phyloP scores from a whole-genome alignment of 106 monocot species.

The Dendrobium officinale region DNA sequence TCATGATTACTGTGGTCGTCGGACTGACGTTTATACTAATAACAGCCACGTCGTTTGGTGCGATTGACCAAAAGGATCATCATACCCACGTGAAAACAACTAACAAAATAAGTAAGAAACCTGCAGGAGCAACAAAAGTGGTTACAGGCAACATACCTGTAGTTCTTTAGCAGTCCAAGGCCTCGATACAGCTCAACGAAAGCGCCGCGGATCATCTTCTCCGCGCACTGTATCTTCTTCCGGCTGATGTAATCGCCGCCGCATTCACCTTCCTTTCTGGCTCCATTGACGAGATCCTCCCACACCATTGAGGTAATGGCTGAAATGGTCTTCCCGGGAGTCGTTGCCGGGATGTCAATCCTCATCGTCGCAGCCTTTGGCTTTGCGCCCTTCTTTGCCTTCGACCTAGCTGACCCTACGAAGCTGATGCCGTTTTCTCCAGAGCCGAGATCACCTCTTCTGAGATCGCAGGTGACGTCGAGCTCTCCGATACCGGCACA shows the following conservation, averaged over 20 bases:
- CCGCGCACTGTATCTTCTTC: slow-evolving; percentile 89
- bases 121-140: neutral
- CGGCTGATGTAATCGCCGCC: slow-evolving; percentile 40
- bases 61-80: neutral
- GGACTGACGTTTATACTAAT: neutral
- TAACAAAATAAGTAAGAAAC: neutral
- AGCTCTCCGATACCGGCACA: neutral
- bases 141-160: slow-evolving; percentile 32
- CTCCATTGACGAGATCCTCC: slow-evolving; percentile 76
- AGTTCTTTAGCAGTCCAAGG: slow-evolving; percentile 79
- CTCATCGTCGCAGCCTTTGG: slow-evolving; percentile 56
- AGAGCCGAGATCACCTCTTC: slow-evolving; percentile 81
- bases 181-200: slow-evolving; percentile 84
- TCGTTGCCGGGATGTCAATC: slow-evolving; percentile 85
- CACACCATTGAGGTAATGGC: slow-evolving; percentile 65
- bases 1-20: too few relatives aligned
- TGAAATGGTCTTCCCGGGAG: slow-evolving; percentile 53
- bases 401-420: slow-evolving; percentile 38
- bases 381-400: slow-evolving; percentile 72
- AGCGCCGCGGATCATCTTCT: slow-evolving; percentile 85
- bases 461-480: slow-evolving; percentile 15
- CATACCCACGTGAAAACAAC: neutral
- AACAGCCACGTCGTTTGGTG: neutral
- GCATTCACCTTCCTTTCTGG: slow-evolving; percentile 46
- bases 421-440: slow-evolving; percentile 85